Percentiles rank a stretch among this genome's conserved stretches.
phyloP scores from a whole-genome alignment of 1,284 basidiomycete genomes.

The Thecaphora frezii region DNA sequence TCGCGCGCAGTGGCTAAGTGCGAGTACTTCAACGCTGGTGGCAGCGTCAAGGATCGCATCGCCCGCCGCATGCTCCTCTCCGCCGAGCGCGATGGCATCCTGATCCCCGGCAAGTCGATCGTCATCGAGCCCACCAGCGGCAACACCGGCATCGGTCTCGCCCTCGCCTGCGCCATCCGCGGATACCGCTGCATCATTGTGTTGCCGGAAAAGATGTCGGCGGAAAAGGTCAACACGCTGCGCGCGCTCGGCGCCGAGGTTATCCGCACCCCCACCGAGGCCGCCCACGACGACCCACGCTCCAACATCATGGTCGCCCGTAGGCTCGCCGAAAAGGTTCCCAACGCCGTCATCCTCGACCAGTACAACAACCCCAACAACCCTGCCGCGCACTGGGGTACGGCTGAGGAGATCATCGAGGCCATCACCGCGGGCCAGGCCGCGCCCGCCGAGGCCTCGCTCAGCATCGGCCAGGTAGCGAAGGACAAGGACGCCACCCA shows the following conservation, averaged over 20 bases:
- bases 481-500: constrained; percentile 9
- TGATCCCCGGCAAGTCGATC: constrained; percentile 84
- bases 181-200: constrained; percentile 81
- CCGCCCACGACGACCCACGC: constrained; percentile 79
- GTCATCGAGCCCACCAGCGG: constrained; percentile 87
- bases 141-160: constrained; percentile 75
- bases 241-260: constrained; percentile 90
- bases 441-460: constrained; percentile 42
- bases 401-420: constrained; percentile 64
- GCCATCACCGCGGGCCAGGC: constrained; percentile 67
- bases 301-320: constrained; percentile 87
- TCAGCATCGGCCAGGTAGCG: constrained; percentile 60
- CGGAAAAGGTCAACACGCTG: constrained; percentile 90
- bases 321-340: constrained; percentile 75
- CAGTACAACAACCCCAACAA: constrained; percentile 75
- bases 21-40: constrained; percentile 87
- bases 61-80: constrained; percentile 83
- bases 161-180: constrained; percentile 84
- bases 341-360: constrained; percentile 84
- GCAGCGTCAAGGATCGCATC: constrained; percentile 93
- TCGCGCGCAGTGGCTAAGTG: constrained; percentile 78
- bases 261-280: constrained; percentile 87
- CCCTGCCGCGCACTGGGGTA: constrained; percentile 45
- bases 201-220: constrained; percentile 88
- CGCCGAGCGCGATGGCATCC: constrained; percentile 81